Evolutionary conservation across 441 rosid genomes (phyloP).

Genomic region (Erysimum cheiri): DNA sequence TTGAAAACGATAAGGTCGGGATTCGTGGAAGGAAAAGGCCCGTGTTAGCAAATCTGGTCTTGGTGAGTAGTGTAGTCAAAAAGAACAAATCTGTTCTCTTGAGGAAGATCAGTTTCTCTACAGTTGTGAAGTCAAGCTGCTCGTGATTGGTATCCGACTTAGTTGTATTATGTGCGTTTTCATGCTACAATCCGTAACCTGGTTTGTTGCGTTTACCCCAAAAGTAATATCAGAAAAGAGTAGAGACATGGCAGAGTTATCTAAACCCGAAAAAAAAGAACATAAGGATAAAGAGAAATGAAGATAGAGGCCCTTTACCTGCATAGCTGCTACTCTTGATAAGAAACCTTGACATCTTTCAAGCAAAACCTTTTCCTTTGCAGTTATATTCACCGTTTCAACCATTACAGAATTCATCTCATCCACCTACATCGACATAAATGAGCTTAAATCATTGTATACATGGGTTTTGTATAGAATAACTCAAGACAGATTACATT

Average conservation of each 20-base stretch:
- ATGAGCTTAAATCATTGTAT: neutral
- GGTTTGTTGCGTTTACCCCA: slow-evolving; percentile 36
- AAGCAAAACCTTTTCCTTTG: slow-evolving; percentile 60
- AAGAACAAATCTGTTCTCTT: slow-evolving; percentile 42
- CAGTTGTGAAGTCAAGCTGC: slow-evolving; percentile 75
- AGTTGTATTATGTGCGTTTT: slow-evolving; percentile 72
- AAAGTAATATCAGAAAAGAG: slow-evolving; percentile 8
- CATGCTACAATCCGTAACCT: slow-evolving; percentile 79
- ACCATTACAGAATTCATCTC: slow-evolving; percentile 61
- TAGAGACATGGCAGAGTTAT: neutral
- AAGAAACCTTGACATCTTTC: slow-evolving; percentile 59
- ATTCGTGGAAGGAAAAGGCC: slow-evolving; percentile 30
- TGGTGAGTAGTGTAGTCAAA: slow-evolving; percentile 54
- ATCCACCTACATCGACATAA: slow-evolving; percentile 46
- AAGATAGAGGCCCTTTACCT: slow-evolving; percentile 49
- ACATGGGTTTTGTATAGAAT: slow-evolving; percentile 1
- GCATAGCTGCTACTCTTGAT: slow-evolving; percentile 58
- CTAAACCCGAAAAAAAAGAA: neutral
- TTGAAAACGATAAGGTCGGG: slow-evolving; percentile 43
- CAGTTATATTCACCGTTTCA: slow-evolving; percentile 54
- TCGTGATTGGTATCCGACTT: slow-evolving; percentile 49
- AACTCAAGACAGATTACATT: slow-evolving; percentile 2
- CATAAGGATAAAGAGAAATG: slow-evolving; percentile 8
- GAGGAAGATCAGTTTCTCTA: slow-evolving; percentile 67
- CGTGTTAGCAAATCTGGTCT: slow-evolving; percentile 47